Base-by-base conservation (phyloP, 148 eudicot genomes). In the Rhododendron henanense region DNA sequence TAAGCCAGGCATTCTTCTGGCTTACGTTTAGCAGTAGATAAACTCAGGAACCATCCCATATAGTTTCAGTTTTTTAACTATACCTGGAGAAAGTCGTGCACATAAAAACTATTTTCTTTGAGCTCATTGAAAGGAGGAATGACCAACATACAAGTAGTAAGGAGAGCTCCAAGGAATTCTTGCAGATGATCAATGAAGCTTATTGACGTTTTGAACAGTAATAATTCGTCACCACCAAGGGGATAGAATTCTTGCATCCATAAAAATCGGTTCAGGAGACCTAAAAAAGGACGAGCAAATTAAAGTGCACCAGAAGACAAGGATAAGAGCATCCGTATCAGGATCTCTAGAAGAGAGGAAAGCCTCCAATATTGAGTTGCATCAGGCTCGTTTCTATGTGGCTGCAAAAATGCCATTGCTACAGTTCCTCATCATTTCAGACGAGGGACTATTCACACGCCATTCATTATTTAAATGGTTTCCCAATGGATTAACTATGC, bases 161-260 rank as follows among this genome's bases (percentile, higher is more conserved):
- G 93, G 86, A 96, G 85, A 79, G 97, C 93, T 76, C 96, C 96
- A 74, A 96, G 87, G 88, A 95, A 91, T 87, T 96, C 99, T 91
- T 96, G 99, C 82, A 96, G 80, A 89, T 95, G 99, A 81, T 96
- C 99, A 87, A 96, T 91, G 87, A 96, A 96, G 88, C 99, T 93
- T 85, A 93, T 85, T 25, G 95, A 85, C 81, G 99, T 96, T 90
- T 96, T 96, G 86, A 96, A 96, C 51, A 96, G 80, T 77, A 94
- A 59, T 73, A 90, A 47, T 76, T 96, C 99, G 41, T 91, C 92
- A 6, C 87, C 93, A 51, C 81, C 85, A 14, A 91, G 88, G 47
- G 96, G 96, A 87, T 92, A 94, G 81, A 87, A 65, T 69, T 93
- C 93, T 90, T 96, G 95, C 99, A 95, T 94, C 99, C 99, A 96